Evolutionary conservation across 208 protist genomes (phyloP), one percentile per base, ranked within the genome.

Genomic region (Herpetomonas muscarum): DNA sequence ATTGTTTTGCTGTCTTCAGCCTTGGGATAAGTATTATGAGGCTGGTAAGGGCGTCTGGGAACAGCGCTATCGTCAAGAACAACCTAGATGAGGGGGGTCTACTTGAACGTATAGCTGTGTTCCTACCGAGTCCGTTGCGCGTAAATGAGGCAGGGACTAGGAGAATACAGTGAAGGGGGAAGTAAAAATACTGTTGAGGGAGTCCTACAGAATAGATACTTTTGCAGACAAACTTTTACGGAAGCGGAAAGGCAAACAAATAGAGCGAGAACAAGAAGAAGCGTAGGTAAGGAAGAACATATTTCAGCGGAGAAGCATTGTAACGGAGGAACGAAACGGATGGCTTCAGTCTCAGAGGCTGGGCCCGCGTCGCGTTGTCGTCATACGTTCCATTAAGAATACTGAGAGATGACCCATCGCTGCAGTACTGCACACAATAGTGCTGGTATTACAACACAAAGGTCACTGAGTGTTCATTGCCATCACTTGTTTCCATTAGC

Each of bases 1-100:
- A n/a, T 48, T 26, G 22, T 44, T 21, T 34, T 45, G 34, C 70
- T 39, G 22, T 59, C 59, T 21, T 53, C 44, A 46, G 64, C 54
- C 49, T 64, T 47, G 45, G 55, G 49, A 24, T 60, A 42, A 47
- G 60, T 44, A n/a, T 65, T 2, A 44, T 10, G 37, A 26, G 29
- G 6, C 55, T 30, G 44, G 34, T 13, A 39, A 39, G 6, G 6
- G 9, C 13, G 34, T 13, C 9, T 6, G 6, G 6, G 6, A 6
- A 39, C 34, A 39, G 9, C 13, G 6, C 34, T 39, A 39, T n/a
- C 17, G 22, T 41, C 1, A 29, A 44, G 31, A 24, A 49, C 30
- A 49, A 37, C 44, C 41, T 28, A 51, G 36, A 17, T 19, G 32
- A 50, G 37, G 31, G 24, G 41, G 19, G 29, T 30, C 22, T 15